A percentile compares a stretch with the other conserved stretches of the same genome.
These are phyloP conservation scores for Pseudogymnoascus sp. DNA, from an alignment of 2,329 filamentous ascomycete genomes.

Conservation along the genomic window DNA sequence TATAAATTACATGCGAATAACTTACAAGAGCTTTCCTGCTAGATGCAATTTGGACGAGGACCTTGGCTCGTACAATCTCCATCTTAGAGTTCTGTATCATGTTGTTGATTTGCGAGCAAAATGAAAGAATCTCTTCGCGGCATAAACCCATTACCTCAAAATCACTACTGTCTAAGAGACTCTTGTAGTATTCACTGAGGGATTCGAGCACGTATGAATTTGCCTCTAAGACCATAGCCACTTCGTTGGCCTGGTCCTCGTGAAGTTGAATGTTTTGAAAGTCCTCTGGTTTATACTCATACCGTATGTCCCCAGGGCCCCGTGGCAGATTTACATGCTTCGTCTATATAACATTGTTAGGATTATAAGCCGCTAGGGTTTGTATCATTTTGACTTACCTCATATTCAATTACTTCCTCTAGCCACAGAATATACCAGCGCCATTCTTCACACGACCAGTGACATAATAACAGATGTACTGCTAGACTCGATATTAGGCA, in stretches of 20 bases:
- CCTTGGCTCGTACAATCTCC: conserved; percentile 30
- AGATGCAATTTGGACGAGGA: conserved; percentile 29
- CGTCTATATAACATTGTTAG: not conserved
- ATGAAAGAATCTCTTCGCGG: conserved; percentile 23
- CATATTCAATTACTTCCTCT: conserved; percentile 29
- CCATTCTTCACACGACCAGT: conserved; percentile 38
- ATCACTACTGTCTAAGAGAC: conserved; percentile 19
- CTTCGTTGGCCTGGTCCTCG: conserved; percentile 33
- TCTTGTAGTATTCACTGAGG: conserved; percentile 26
- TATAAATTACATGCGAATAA: not conserved
- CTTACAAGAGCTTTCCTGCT: conserved; percentile 32
- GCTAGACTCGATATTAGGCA: conserved; percentile 33
- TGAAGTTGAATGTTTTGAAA: conserved; percentile 32
- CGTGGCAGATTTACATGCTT: not conserved
- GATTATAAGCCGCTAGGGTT: conserved; percentile 10
- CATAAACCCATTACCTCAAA: conserved; percentile 22
- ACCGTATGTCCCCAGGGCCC: not conserved
- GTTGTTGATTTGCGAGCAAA: conserved; percentile 28
- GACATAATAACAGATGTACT: conserved; percentile 32
- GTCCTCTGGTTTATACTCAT: conserved; percentile 22
- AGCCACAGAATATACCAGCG: conserved; percentile 35
- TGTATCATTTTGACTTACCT: conserved; percentile 20
- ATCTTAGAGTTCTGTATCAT: conserved; percentile 32
- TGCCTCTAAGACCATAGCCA: conserved; percentile 31
- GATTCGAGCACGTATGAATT: conserved; percentile 33